Evolutionary conservation across 2,329 filamentous ascomycete genomes (phyloP).

Genomic region (Aureobasidium sp.): DNA sequence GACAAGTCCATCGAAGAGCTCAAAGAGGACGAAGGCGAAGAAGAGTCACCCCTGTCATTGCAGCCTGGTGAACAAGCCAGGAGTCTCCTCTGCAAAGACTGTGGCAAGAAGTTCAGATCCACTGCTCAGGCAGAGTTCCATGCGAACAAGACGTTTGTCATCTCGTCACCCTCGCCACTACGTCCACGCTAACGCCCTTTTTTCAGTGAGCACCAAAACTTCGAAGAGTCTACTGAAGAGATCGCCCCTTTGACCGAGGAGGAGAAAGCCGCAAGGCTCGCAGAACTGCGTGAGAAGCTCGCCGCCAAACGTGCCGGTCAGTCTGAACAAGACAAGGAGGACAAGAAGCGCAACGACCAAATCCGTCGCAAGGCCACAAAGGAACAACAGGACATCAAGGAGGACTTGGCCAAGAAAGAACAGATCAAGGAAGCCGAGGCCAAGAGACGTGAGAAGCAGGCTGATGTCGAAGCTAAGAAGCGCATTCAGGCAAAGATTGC

Average conservation of each 20-base stretch:
- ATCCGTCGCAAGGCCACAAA: slow-evolving; percentile 81
- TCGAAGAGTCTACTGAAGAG: slow-evolving; percentile 87
- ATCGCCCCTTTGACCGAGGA: slow-evolving; percentile 85
- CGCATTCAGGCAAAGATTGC: slow-evolving; percentile 90
- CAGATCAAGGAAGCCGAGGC: slow-evolving; percentile 82
- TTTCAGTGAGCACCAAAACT: slow-evolving; percentile 71
- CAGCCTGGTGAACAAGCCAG: slow-evolving; percentile 63
- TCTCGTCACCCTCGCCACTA: neutral
- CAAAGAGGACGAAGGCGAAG: slow-evolving; percentile 37
- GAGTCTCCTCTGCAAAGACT: slow-evolving; percentile 89
- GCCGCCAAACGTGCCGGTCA: slow-evolving; percentile 63
- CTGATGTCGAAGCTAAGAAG: slow-evolving; percentile 77
- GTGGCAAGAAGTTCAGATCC: slow-evolving; percentile 81
- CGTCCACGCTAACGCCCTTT: neutral
- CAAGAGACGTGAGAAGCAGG: slow-evolving; percentile 81
- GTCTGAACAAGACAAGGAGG: slow-evolving; percentile 66
- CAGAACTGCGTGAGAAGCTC: slow-evolving; percentile 64
- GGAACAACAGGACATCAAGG: slow-evolving; percentile 81
- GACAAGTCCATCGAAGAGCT: slow-evolving; percentile 82
- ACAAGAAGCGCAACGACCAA: slow-evolving; percentile 76
- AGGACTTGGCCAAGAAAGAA: slow-evolving; percentile 79
- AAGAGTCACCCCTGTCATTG: slow-evolving; percentile 50
- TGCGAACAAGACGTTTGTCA: slow-evolving; percentile 67
- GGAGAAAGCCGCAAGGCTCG: slow-evolving; percentile 73
- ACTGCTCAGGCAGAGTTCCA: slow-evolving; percentile 81